These are phyloP conservation scores for Amylostereum chailletii DNA, from an alignment of 1,284 basidiomycete species.

Conservation along the genomic window DNA sequence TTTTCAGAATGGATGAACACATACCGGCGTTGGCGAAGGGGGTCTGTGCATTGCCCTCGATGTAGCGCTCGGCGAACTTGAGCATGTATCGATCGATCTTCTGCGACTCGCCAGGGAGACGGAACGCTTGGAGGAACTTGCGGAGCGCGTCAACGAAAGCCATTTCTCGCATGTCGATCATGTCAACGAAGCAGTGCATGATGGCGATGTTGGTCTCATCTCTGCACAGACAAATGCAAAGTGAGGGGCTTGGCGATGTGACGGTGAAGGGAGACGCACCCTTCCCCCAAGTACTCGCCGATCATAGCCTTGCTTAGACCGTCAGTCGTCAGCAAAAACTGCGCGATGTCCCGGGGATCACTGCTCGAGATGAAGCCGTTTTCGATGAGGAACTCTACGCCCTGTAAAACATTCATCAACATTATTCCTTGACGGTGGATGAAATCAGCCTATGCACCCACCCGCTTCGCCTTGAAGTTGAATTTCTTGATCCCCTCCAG, in stretches of 20 bases:
- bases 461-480: conserved; percentile 95
- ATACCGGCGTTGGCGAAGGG: conserved; percentile 78
- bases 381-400: conserved; percentile 84
- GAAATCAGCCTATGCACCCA: conserved; percentile 21
- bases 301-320: conserved; percentile 95
- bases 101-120: conserved; percentile 91
- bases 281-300: conserved; percentile 97
- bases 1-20: conserved; percentile 13
- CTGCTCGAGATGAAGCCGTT: conserved; percentile 81
- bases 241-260: conserved; percentile 2
- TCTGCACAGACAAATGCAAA: conserved; percentile 30
- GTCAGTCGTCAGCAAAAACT: conserved; percentile 84
- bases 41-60: conserved; percentile 76
- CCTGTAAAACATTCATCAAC: conserved; percentile 34
- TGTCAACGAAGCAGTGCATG: conserved; percentile 95
- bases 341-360: conserved; percentile 76
- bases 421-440: neutral
- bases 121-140: conserved; percentile 86
- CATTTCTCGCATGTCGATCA: conserved; percentile 76
- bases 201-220: conserved; percentile 82
- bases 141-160: conserved; percentile 85
- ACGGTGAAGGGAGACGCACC: conserved; percentile 39
- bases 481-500: conserved; percentile 97
- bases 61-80: conserved; percentile 94
- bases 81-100: conserved; percentile 99